Base-by-base conservation (phyloP, 345 rosid species). In the Pugionium dolabratum region DNA sequence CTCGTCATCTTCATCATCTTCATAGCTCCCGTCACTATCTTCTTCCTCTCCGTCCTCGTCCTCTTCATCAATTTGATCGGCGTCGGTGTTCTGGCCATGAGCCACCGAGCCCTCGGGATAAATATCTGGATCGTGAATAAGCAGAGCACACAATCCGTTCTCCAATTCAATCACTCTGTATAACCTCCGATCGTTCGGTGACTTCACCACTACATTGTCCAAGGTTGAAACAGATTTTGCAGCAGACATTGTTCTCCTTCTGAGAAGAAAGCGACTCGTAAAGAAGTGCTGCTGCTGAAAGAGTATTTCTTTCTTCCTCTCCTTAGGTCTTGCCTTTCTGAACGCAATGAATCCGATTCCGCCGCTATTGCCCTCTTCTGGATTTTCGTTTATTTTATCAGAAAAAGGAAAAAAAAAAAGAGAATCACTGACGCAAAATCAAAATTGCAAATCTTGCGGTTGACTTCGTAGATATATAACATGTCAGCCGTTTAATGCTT, bases 121-220 rank as follows among this genome's bases (percentile, higher is more conserved):
- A 73, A 90, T 88, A 81, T 90, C 93, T 33, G 99, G 97, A 80
- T 94, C 99, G 76, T 94, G 97, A 67, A 94, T 81, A 48, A 94
- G 89, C 71, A 94, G 78, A 68, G 93, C 92, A 64, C 79, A 80
- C 64, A 94, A 86, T 9, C 97, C 95, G 35, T 86, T 94, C 42
- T 82, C 77, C 35, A 94, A 86, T 59, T 82, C 80, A 62, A 88
- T 71, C 55, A 81, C 70, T 69, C 97, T 76, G 80, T 94, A 94
- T 4, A 88, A 71, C 6, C 91, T 84, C 64, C 76, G 71, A 70
- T 94, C 99, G 66, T 86, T 82, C 1, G 96, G 97, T 7, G 99
- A 85, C 73, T 88, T 94, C 9, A 94, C 69, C n/a, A 94, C 95
- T 9, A 79, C 52, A 35, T 72, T 79, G 73, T 85, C 93, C 11